These are phyloP conservation scores for Calocybe cyanea DNA, from an alignment of 768 basidiomycete genomes.

Conservation along the genomic window DNA sequence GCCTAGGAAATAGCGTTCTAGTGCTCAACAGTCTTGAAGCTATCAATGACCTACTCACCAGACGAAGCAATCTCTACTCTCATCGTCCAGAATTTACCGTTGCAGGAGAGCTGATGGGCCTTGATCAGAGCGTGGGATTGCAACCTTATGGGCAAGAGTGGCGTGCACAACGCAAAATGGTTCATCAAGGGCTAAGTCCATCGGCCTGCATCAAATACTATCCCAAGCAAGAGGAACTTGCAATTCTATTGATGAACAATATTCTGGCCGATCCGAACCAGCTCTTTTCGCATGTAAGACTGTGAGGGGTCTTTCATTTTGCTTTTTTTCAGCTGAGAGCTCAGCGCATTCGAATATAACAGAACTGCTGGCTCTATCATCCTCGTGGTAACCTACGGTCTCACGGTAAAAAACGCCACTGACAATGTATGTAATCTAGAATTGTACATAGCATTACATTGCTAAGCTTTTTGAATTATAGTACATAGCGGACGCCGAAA, in stretches of 20 bases:
- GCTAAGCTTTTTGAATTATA: conserved; percentile 6
- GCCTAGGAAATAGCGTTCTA: too few species aligned
- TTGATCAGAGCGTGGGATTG: conserved; percentile 16
- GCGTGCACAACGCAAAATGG: conserved; percentile 22
- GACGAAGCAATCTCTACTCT: too few species aligned
- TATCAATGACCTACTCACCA: too few species aligned
- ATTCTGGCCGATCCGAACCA: too few species aligned
- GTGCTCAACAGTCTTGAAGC: too few species aligned
- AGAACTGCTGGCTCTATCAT: not conserved
- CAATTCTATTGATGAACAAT: not conserved
- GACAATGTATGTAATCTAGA: too few species aligned
- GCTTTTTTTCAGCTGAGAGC: not conserved
- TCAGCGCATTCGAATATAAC: not conserved
- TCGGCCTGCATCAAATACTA: conserved; percentile 28
- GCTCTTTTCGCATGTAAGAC: too few species aligned
- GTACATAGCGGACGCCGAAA: conserved; percentile 26
- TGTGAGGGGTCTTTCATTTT: not conserved
- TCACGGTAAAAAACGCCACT: too few species aligned
- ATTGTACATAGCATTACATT: not conserved
- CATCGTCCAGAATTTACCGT: not conserved
- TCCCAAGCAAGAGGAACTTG: conserved; percentile 22
- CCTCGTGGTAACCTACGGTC: not conserved
- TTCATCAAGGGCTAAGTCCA: conserved; percentile 24
- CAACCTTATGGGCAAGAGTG: conserved; percentile 14
- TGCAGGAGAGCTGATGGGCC: conserved; percentile 1